Conservation (phyloP, 2,329 filamentous ascomycete genomes). For the Bipolaris sorokiniana region DNA sequence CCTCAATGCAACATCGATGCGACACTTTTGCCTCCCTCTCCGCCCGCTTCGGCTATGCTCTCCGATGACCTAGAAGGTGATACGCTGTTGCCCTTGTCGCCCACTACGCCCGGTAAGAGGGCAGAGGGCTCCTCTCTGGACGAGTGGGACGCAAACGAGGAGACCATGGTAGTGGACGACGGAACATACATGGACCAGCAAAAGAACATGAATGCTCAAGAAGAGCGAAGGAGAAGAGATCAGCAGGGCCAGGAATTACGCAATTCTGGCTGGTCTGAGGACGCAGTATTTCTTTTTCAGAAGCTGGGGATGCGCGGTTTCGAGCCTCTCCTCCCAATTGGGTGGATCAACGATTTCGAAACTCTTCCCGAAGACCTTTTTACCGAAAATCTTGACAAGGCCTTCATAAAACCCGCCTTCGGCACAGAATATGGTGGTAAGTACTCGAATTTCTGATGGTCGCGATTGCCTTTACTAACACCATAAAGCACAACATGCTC, state of each 20-base stretch:
- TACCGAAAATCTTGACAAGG: conserved; percentile 49
- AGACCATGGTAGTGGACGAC: conserved; percentile 45
- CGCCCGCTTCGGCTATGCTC: conserved; percentile 33
- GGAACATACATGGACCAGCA: conserved; percentile 34
- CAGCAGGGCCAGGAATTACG: conserved; percentile 46
- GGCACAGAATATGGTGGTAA: conserved; percentile 56
- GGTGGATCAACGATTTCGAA: conserved; percentile 61
- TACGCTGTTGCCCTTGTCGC: conserved; percentile 30
- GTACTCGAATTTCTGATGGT: background rate
- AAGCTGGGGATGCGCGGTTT: conserved; percentile 62
- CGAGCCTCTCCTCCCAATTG: conserved; percentile 60
- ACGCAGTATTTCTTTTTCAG: conserved; percentile 60
- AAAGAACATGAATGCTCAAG: conserved; percentile 31
- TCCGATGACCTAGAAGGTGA: conserved; percentile 41
- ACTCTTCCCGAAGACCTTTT: conserved; percentile 62
- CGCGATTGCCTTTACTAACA: conserved; percentile 15
- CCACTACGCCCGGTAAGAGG: conserved; percentile 8
- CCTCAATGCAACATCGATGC: conserved; percentile 30
- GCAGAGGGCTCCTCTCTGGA: conserved; percentile 22
- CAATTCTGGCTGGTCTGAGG: conserved; percentile 56
- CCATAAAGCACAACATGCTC: conserved; percentile 56
- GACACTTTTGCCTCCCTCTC: conserved; percentile 39
- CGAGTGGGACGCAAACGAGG: conserved; percentile 47
- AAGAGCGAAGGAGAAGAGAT: conserved; percentile 33
- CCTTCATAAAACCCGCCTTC: conserved; percentile 55